A percentile compares a stretch with the other conserved stretches of the same genome.
These are phyloP conservation scores for Pestalotiopsis sp. DNA, from an alignment of 2,329 filamentous ascomycete species.

Conservation along the genomic window DNA sequence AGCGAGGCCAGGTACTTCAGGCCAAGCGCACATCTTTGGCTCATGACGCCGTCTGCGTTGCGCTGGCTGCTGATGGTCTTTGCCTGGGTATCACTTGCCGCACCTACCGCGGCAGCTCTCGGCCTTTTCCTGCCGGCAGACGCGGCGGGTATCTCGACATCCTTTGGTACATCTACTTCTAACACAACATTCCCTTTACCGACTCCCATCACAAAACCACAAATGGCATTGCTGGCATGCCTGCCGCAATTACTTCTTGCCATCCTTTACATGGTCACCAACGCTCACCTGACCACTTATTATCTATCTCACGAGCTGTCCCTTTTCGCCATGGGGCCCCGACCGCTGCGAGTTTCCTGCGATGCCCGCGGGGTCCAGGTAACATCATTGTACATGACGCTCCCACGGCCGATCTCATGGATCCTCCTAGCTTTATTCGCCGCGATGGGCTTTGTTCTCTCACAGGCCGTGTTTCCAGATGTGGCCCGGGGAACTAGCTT, in stretches of 20 bases:
- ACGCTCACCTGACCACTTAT: slow-evolving; percentile 50
- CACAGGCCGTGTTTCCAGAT: slow-evolving; percentile 44
- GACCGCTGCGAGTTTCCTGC: slow-evolving; percentile 47
- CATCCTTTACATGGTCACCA: slow-evolving; percentile 48
- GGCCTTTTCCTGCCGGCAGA: slow-evolving; percentile 34
- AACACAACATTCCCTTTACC: slow-evolving; percentile 35
- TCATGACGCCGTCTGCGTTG: slow-evolving; percentile 41
- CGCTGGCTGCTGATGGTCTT: slow-evolving; percentile 45
- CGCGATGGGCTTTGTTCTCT: slow-evolving; percentile 48
- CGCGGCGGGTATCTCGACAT: slow-evolving; percentile 34
- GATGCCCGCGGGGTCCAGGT: slow-evolving; percentile 46
- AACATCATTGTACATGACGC: slow-evolving; percentile 51
- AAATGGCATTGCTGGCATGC: slow-evolving; percentile 39
- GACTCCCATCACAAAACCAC: slow-evolving; percentile 26
- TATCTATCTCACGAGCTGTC: slow-evolving; percentile 54
- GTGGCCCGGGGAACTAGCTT: slow-evolving; percentile 22
- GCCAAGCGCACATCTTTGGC: slow-evolving; percentile 45
- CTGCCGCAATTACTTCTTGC: slow-evolving; percentile 53
- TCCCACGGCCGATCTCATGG: slow-evolving; percentile 50
- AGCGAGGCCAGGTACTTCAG: slow-evolving; percentile 47
- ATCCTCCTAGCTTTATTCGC: slow-evolving; percentile 46
- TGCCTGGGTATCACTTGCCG: slow-evolving; percentile 41
- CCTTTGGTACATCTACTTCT: slow-evolving; percentile 41
- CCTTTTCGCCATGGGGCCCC: slow-evolving; percentile 40
- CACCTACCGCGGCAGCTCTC: slow-evolving; percentile 42